Evolutionary conservation across 2,329 filamentous ascomycete species (phyloP).

Genomic region (Apiospora kogelbergensis): DNA sequence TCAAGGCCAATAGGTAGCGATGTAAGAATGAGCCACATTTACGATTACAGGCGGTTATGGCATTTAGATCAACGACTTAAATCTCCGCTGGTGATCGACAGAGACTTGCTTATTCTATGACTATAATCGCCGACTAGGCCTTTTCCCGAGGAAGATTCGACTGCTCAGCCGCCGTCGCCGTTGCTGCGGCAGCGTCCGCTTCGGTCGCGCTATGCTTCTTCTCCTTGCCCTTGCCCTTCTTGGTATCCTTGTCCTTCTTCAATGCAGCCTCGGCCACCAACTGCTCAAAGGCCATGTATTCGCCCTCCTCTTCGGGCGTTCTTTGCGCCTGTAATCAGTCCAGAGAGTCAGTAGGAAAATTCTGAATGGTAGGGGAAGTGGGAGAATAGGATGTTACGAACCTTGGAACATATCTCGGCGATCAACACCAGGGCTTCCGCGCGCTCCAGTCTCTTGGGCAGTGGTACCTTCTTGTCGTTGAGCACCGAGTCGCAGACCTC

Average conservation of each 20-base stretch:
- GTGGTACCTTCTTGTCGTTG: slow-evolving; percentile 73
- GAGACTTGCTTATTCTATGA: too few relatives aligned
- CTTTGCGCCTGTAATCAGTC: slow-evolving; percentile 76
- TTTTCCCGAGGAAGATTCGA: slow-evolving; percentile 22
- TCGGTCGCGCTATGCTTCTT: slow-evolving; percentile 26
- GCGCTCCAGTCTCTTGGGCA: slow-evolving; percentile 85
- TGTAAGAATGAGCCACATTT: too few relatives aligned
- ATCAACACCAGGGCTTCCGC: slow-evolving; percentile 87
- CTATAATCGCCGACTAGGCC: slow-evolving; percentile 10
- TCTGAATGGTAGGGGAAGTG: background rate
- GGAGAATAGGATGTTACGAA: slow-evolving; percentile 42
- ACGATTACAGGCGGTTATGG: too few relatives aligned
- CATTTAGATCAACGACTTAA: too few relatives aligned
- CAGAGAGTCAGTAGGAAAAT: slow-evolving; percentile 3
- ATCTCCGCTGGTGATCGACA: background rate
- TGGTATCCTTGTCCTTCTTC: slow-evolving; percentile 88
- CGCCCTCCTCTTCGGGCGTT: slow-evolving; percentile 92
- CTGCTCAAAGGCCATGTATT: slow-evolving; percentile 98
- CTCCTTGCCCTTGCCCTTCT: slow-evolving; percentile 61
- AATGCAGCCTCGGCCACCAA: slow-evolving; percentile 94
- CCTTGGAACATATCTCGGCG: slow-evolving; percentile 86
- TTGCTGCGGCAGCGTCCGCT: background rate
- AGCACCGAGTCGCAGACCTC: slow-evolving; percentile 92
- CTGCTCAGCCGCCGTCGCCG: slow-evolving; percentile 18
- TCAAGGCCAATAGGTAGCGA: too few relatives aligned